A percentile compares a stretch with the other conserved stretches of the same genome.
phyloP scores from a whole-genome alignment of 768 basidiomycete species.

The Grammothele lineata region DNA sequence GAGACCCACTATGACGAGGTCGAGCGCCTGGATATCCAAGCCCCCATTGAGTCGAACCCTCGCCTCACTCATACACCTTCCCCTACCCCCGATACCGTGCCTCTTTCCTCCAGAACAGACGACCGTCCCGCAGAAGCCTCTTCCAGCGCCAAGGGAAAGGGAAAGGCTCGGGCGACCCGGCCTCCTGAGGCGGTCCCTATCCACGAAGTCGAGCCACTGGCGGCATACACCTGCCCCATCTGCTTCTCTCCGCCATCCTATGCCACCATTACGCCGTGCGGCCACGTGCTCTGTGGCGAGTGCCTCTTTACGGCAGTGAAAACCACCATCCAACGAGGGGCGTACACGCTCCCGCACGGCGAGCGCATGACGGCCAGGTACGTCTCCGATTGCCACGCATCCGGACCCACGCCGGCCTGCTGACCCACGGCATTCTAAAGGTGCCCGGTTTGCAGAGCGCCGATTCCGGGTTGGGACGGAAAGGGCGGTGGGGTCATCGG shows the following conservation, averaged over 20 bases:
- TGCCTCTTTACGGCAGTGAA: conserved; percentile 75
- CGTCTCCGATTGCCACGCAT: no score
- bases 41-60: no score
- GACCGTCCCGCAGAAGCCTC: background rate
- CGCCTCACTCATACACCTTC: no score
- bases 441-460: conserved; percentile 26
- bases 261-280: conserved; percentile 76
- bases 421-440: conserved; percentile 4
- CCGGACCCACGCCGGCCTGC: no score
- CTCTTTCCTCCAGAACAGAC: background rate
- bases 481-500: conserved; percentile 26
- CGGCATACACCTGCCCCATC: conserved; percentile 73
- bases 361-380: conserved; percentile 20
- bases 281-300: conserved; percentile 72
- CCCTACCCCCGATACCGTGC: no score
- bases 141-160: background rate
- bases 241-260: conserved; percentile 74
- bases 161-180: background rate
- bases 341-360: conserved; percentile 17
- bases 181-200: background rate
- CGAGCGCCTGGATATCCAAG: no score
- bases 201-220: conserved; percentile 34
- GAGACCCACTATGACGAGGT: no score
- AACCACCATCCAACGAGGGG: conserved; percentile 48
- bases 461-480: conserved; percentile 27